These are phyloP conservation scores for Ustilago vetiveriae DNA, from an alignment of 1,284 basidiomycete genomes.

Conservation along the genomic window DNA sequence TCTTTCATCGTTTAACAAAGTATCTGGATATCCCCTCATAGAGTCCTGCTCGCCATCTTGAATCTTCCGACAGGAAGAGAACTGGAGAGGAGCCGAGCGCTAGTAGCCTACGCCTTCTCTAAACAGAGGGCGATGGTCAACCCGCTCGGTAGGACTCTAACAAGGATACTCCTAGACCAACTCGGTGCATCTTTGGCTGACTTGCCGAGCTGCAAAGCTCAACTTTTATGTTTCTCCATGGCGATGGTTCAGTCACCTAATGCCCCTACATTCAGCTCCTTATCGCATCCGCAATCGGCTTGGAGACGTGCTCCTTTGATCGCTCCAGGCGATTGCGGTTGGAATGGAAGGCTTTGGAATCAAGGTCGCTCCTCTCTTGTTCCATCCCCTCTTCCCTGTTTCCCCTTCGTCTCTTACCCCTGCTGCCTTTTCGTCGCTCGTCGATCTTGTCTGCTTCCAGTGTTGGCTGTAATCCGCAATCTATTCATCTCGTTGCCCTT, in stretches of 20 bases:
- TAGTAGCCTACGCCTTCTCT: constrained; percentile 25
- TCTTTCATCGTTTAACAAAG: constrained; percentile 56
- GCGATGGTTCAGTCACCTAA: constrained; percentile 54
- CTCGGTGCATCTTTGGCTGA: constrained; percentile 53
- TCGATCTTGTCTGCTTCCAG: too few relatives aligned
- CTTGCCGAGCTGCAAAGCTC: constrained; percentile 34
- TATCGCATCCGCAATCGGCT: not conserved
- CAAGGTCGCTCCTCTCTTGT: not conserved
- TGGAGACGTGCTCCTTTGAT: not conserved
- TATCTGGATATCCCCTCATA: constrained; percentile 52
- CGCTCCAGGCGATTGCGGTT: not conserved
- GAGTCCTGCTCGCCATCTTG: constrained; percentile 52
- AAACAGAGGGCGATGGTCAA: constrained; percentile 27
- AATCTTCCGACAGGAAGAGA: constrained; percentile 47
- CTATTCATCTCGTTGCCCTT: too few relatives aligned
- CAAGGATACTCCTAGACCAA: constrained; percentile 52
- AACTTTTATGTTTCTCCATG: constrained; percentile 27
- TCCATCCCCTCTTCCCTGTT: not conserved
- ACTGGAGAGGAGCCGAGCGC: constrained; percentile 47
- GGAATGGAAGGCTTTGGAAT: not conserved
- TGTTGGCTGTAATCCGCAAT: too few relatives aligned
- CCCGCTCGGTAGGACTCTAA: constrained; percentile 41
- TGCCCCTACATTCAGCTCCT: constrained; percentile 52
- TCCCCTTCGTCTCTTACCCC: not conserved
- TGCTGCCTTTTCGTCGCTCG: too few relatives aligned